A percentile compares a stretch with the other conserved stretches of the same genome.
These are phyloP conservation scores for Scheffersomyces spartinae DNA, from an alignment of 805 yeast genomes.

Conservation along the genomic window DNA sequence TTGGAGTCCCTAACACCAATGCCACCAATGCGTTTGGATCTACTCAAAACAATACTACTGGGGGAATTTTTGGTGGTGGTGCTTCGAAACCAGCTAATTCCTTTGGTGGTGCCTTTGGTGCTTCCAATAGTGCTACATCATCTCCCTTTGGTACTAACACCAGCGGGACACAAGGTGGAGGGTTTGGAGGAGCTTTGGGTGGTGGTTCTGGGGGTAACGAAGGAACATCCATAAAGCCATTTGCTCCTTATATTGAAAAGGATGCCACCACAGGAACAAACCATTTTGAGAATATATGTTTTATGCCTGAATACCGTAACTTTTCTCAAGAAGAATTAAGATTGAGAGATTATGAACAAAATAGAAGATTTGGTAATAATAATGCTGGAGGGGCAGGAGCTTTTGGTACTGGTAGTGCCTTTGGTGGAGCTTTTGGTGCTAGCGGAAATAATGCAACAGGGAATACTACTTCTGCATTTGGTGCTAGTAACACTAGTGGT, in stretches of 20 bases:
- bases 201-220: conserved; percentile 28
- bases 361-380: conserved; percentile 47
- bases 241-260: conserved; percentile 57
- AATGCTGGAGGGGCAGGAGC: conserved; percentile 14
- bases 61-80: conserved; percentile 13
- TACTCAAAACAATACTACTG: conserved; percentile 6
- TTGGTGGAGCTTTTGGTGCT: conserved; percentile 17
- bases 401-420: conserved; percentile 16
- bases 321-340: conserved; percentile 84
- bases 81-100: too few species aligned
- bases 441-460: conserved; percentile 17
- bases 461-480: conserved; percentile 10
- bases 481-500: conserved; percentile 5
- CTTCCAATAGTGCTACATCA: conserved; percentile 10
- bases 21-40: conserved; percentile 31
- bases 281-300: conserved; percentile 60
- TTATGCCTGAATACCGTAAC: conserved; percentile 85
- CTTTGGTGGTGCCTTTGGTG: conserved; percentile 16
- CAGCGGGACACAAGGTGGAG: conserved; percentile 9
- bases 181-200: conserved; percentile 19
- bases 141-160: conserved; percentile 14
- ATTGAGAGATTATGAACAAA: conserved; percentile 73
- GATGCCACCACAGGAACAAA: conserved; percentile 43
- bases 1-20: conserved; percentile 12
- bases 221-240: conserved; percentile 69